A percentile compares a stretch with the other conserved stretches of the same genome.
Evolutionary conservation across 148 eudicot genomes (phyloP).

Genomic region (Cornus florida): DNA sequence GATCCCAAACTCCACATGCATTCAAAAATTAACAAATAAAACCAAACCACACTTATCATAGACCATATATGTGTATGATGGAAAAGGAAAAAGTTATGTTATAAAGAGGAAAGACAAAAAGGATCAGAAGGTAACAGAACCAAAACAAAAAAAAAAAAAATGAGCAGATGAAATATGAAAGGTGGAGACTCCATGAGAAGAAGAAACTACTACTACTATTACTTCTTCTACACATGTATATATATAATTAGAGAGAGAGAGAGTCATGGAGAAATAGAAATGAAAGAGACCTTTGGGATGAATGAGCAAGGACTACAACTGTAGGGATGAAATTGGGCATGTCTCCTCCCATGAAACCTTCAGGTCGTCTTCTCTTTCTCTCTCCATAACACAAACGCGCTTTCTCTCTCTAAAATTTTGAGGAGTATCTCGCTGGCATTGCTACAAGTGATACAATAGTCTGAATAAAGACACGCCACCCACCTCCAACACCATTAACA

Average conservation of each 20-base stretch:
- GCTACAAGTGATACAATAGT: background rate
- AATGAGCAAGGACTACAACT: conserved; percentile 52
- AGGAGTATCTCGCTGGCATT: background rate
- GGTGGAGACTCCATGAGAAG: too few relatives aligned
- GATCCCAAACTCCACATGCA: conserved; percentile 34
- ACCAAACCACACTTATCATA: background rate
- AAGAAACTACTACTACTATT: too few relatives aligned
- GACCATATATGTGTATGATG: background rate
- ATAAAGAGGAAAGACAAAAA: background rate
- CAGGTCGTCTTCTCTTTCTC: conserved; percentile 16
- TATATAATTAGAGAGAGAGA: background rate
- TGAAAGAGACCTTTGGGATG: conserved; percentile 38
- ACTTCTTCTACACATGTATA: background rate
- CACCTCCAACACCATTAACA: background rate
- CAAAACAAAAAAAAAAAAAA: background rate
- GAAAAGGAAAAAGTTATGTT: background rate
- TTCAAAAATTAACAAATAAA: conserved; percentile 14
- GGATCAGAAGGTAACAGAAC: background rate
- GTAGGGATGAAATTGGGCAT: conserved; percentile 66
- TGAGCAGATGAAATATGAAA: background rate
- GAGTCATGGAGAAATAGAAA: conserved; percentile 1
- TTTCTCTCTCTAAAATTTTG: conserved; percentile 10
- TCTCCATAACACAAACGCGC: background rate
- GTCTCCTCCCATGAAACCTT: conserved; percentile 52
- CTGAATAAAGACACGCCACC: conserved; percentile 20